Evolutionary conservation across 352 stramenopile genomes (phyloP), one percentile per base, ranked within the genome.

Genomic region (Paralagenidium karlingii): DNA sequence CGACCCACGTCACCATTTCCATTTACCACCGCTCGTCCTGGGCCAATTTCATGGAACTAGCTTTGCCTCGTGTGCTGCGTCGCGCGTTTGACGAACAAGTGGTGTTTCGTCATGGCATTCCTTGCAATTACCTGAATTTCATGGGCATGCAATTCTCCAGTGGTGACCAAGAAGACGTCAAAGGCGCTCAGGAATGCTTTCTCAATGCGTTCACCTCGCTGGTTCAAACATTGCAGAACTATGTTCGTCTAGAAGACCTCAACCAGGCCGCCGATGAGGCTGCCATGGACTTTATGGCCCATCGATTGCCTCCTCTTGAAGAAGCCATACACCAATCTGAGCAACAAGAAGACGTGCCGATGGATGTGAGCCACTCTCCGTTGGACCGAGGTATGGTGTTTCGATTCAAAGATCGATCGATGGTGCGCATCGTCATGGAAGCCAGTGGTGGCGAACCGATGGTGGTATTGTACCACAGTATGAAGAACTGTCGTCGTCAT

Each of bases 1-100:
- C 79, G 11, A 92, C 79, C 15, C 79, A 92, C 46, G 71, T 92
- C 43, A 90, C 79, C 1, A 73, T 92, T 33, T 90, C 76, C 0
- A 67, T 88, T n/a, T 92, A 92, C 40, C 79, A 92, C 47, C 79
- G 89, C 59, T 82, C 78, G 31, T 82, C 79, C 13, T 92, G 79
- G 79, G 74, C 74, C 8, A 90, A 92, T 49, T 92, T 92, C 44
- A 38, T 92, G 39, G 76, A 92, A 48, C 56, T 90, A 21, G 63
- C 68, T 13, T 58, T 92, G 5, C 76, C 79, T 19, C 73, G 64
- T 8, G 57, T 87, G 20, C 75, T 92, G 39, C 73, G 73, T 12
- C 66, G 76, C 38, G 76, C 76, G 0, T 90, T 92, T 27, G 79
- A 89, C 43, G 56, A 63, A 5, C 66, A 92, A 32, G 55, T 92